phyloP scores from a whole-genome alignment of 2,329 filamentous ascomycete species.

The Chaetomium sp. region DNA sequence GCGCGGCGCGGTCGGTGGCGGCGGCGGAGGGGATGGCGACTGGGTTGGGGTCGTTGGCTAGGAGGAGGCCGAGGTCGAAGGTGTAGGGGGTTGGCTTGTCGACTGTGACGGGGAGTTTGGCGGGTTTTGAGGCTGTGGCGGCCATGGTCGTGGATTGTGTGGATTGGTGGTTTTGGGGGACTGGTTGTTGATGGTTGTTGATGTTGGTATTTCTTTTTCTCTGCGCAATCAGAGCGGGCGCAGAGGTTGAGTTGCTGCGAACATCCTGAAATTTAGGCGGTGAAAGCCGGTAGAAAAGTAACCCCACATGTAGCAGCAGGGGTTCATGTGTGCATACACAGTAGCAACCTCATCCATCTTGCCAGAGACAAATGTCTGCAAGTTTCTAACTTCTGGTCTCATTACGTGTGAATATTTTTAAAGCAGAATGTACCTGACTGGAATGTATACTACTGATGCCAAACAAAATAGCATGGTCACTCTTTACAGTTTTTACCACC shows the following conservation, averaged over 20 bases:
- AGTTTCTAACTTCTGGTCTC: not conserved
- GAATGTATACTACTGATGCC: no score
- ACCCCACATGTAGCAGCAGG: slow-evolving; percentile 11
- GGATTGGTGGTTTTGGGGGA: not conserved
- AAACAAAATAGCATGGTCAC: no score
- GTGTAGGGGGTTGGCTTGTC: slow-evolving; percentile 86
- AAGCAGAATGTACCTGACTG: no score
- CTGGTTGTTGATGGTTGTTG: not conserved
- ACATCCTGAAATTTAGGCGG: slow-evolving; percentile 24
- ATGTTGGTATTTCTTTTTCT: slow-evolving; percentile 14
- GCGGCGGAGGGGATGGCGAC: slow-evolving; percentile 57
- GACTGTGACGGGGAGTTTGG: slow-evolving; percentile 65
- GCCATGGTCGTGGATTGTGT: slow-evolving; percentile 24
- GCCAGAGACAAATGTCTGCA: no score
- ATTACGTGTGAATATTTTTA: not conserved
- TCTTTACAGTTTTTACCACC: no score
- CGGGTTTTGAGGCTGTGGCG: slow-evolving; percentile 39
- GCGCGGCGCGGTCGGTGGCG: slow-evolving; percentile 44
- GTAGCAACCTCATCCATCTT: no score
- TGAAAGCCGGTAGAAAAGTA: slow-evolving; percentile 1
- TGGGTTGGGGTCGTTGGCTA: slow-evolving; percentile 86
- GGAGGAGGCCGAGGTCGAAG: slow-evolving; percentile 89
- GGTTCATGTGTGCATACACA: not conserved
- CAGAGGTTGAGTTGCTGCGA: not conserved
- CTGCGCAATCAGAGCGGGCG: not conserved